Evolutionary conservation across 148 eudicot species (phyloP).

Genomic region (Linanthus parryae): DNA sequence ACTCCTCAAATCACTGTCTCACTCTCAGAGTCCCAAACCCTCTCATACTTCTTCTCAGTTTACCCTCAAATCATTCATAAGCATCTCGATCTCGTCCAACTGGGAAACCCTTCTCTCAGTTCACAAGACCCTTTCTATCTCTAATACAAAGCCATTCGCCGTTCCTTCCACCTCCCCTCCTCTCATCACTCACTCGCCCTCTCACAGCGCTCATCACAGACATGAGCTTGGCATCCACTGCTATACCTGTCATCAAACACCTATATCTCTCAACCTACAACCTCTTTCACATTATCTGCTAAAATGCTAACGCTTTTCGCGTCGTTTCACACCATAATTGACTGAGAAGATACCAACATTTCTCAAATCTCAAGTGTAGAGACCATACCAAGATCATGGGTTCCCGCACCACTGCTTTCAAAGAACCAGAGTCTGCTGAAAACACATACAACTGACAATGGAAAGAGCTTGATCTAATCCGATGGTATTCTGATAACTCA

Average conservation of each 20-base stretch:
- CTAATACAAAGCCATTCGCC: conserved; percentile 12
- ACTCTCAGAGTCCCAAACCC: conserved; percentile 4
- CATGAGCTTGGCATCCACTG: conserved; percentile 16
- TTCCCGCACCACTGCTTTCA: conserved; percentile 13
- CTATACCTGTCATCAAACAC: conserved; percentile 10
- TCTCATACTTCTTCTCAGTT: conserved; percentile 9
- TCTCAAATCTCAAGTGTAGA: not conserved
- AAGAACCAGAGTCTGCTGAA: conserved; percentile 5
- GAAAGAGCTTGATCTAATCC: not conserved
- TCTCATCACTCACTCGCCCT: not conserved
- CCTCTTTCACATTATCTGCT: conserved; percentile 5
- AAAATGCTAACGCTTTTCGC: conserved; percentile 5
- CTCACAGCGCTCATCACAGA: conserved; percentile 10
- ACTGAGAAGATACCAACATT: not conserved
- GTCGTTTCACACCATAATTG: conserved; percentile 1
- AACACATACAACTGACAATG: conserved; percentile 6
- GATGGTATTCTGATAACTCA: conserved; percentile 19
- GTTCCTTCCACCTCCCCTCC: conserved; percentile 4
- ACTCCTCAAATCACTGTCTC: conserved; percentile 6
- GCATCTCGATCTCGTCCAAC: conserved; percentile 8
- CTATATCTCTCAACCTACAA: not conserved
- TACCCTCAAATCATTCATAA: conserved; percentile 4
- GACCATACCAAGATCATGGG: conserved; percentile 6
- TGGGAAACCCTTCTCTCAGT: not conserved
- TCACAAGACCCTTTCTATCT: conserved; percentile 8